Conservation (phyloP, 2,329 filamentous ascomycete species). For the Aspergillus costaricaensis region DNA sequence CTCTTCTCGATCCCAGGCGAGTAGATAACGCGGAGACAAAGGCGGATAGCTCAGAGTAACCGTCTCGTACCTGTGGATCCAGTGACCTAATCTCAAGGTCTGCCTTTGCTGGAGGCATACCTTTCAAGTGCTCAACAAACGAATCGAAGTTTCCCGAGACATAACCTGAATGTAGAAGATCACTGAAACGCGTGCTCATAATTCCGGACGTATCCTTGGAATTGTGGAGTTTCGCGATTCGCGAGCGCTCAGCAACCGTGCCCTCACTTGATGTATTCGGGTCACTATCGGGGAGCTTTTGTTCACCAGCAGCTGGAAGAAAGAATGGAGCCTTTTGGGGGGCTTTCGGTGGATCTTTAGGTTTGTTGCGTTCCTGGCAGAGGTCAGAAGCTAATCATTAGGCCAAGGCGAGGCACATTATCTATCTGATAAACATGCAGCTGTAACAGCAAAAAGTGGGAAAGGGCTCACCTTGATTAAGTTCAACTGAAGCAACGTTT, state of each 20-base stretch:
- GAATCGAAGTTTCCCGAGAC: conserved; percentile 62
- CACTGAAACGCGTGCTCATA: conserved; percentile 46
- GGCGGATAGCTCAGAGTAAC: conserved; percentile 68
- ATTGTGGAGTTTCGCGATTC: conserved; percentile 69
- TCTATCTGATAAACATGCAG: not conserved
- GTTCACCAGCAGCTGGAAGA: conserved; percentile 57
- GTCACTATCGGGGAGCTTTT: conserved; percentile 28
- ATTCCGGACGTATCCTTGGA: conserved; percentile 35
- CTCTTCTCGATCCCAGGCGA: conserved; percentile 67
- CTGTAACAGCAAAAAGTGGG: not conserved
- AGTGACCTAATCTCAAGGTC: conserved; percentile 90
- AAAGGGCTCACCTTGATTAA: conserved; percentile 62
- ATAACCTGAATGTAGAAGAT: conserved; percentile 49
- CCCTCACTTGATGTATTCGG: conserved; percentile 33
- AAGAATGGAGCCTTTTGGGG: conserved; percentile 97
- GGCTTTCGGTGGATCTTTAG: conserved; percentile 83
- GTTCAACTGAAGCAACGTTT: conserved; percentile 89
- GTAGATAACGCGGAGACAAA: conserved; percentile 81
- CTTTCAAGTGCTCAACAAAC: conserved; percentile 77
- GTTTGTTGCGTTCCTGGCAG: conserved; percentile 80
- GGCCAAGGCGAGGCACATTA: no score
- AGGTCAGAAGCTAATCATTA: conserved; percentile 17
- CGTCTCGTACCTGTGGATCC: conserved; percentile 45
- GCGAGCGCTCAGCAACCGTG: conserved; percentile 57
- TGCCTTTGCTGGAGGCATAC: conserved; percentile 77